Evolutionary conservation across 257 asterid species (phyloP).

Genomic region (Eustoma russellianum): DNA sequence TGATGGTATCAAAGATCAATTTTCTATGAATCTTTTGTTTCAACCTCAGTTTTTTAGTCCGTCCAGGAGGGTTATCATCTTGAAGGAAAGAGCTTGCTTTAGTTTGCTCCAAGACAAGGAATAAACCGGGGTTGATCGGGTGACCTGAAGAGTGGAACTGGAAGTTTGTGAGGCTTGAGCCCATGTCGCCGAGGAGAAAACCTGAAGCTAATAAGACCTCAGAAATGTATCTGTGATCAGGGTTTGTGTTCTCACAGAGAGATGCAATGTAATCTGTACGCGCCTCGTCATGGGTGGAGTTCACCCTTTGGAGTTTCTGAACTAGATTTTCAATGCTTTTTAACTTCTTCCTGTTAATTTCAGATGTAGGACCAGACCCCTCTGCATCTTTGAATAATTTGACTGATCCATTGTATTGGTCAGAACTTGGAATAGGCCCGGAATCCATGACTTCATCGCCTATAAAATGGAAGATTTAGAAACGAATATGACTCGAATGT

Average conservation of each 20-base stretch:
- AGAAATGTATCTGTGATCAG: constrained; percentile 74
- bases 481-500: neutral
- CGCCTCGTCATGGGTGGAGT: constrained; percentile 86
- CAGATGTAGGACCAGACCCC: constrained; percentile 27
- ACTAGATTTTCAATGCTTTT: constrained; percentile 71
- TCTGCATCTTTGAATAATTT: constrained; percentile 11
- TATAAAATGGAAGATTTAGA: constrained; percentile 20
- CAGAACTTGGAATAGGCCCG: constrained; percentile 13
- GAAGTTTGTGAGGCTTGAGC: constrained; percentile 52
- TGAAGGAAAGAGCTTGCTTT: constrained; percentile 37
- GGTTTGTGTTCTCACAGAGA: constrained; percentile 65
- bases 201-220: constrained; percentile 91
- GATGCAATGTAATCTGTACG: constrained; percentile 90
- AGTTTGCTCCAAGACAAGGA: constrained; percentile 89
- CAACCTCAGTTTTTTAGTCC: constrained; percentile 10
- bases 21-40: constrained; percentile 49
- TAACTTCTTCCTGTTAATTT: constrained; percentile 51
- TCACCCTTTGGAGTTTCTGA: constrained; percentile 70
- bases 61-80: constrained; percentile 21
- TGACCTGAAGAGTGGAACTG: constrained; percentile 77
- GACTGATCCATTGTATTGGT: constrained; percentile 17
- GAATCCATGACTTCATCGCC: constrained; percentile 28
- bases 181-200: constrained; percentile 76
- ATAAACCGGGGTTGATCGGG: constrained; percentile 86
- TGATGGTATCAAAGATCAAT: constrained; percentile 59